Evolutionary conservation across 352 stramenopile genomes (phyloP), one percentile per base, ranked within the genome.

Genomic region (Phytopythium sindhum): DNA sequence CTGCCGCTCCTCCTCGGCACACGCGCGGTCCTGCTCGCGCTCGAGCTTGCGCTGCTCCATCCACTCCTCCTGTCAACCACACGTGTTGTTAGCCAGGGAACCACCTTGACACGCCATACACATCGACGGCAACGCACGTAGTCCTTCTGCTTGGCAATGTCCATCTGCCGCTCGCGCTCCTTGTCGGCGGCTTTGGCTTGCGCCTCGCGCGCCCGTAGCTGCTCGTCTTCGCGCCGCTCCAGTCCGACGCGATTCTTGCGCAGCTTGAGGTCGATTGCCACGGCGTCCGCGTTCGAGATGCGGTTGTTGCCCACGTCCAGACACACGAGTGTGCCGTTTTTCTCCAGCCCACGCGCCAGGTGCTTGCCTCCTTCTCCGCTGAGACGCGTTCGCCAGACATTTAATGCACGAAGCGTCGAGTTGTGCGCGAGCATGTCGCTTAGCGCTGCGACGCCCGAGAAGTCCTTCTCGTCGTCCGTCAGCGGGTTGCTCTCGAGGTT

Each of bases 291-390:
- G 9, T 70, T 74, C 19, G 67, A 68, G 21, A 93, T 77, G 60
- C 84, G 84, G 77, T 93, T 93, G 74, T 91, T 91, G 42, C 85
- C 85, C 21, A 91, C 69, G 64, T 93, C 85, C n/a, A 93, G 72
- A 51, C 85, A 91, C 44, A 91, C 65, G 33, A 93, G 57, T 23
- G 73, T 76, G 6, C 55, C 55, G 60, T 93, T 93, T 35, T 71
- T 68, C 56, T 78, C 75, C 35, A 93, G 60, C 17, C 79, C 79
- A 19, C 81, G 54, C 23, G 77, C 81, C 10, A 93, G 60, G 14
- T 87, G 77, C 69, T 88, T 89, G 33, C 85, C 85, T 37, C 82
- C 84, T 44, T 90, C 79, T 6, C 64, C 71, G 14, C 84, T 81
- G 1, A 93, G 79, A 12, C 82, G 72, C 37, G 84, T 93, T 57